phyloP scores from a whole-genome alignment of 2,329 filamentous ascomycete genomes.

The Zymoseptoria brevis region DNA sequence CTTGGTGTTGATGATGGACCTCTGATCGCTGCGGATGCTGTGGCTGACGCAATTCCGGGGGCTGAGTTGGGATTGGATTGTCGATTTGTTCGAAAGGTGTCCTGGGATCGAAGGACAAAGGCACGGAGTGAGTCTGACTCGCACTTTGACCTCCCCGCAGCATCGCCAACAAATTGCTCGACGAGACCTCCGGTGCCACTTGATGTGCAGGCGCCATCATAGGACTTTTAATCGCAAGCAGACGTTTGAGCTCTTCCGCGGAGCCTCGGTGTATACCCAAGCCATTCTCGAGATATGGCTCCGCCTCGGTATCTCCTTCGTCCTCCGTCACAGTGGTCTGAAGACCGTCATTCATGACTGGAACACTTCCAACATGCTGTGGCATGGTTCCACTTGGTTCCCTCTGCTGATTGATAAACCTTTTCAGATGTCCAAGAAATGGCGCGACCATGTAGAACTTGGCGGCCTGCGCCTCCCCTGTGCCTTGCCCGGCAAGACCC shows the following conservation, averaged over 20 bases:
- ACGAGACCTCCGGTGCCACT: conserved; percentile 29
- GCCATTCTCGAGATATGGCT: conserved; percentile 11
- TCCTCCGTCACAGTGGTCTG: conserved; percentile 14
- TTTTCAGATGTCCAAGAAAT: conserved; percentile 76
- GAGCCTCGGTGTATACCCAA: conserved; percentile 10
- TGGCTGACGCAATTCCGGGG: conserved; percentile 50
- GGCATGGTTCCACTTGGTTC: conserved; percentile 49
- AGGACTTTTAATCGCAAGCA: conserved; percentile 36
- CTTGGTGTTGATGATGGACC: conserved; percentile 42
- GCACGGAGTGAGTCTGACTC: conserved; percentile 9
- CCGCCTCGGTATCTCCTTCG: conserved; percentile 12
- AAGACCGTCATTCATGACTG: conserved; percentile 6
- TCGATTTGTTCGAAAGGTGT: conserved; percentile 48
- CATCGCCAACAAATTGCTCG: conserved; percentile 50
- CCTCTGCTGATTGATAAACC: conserved; percentile 82
- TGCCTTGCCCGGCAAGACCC: conserved; percentile 50
- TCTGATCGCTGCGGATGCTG: conserved; percentile 40
- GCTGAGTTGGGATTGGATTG: conserved; percentile 36
- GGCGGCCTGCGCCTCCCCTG: conserved; percentile 58
- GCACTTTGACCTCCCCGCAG: conserved; percentile 37
- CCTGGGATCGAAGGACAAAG: conserved; percentile 21
- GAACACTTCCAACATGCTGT: conserved; percentile 8
- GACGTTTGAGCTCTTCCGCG: conserved; percentile 42
- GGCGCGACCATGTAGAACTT: conserved; percentile 99
- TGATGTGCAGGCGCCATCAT: conserved; percentile 29